Conservation (phyloP, 371 early-diverging fungal species). For the Thermomucor indicae-seudaticae region DNA sequence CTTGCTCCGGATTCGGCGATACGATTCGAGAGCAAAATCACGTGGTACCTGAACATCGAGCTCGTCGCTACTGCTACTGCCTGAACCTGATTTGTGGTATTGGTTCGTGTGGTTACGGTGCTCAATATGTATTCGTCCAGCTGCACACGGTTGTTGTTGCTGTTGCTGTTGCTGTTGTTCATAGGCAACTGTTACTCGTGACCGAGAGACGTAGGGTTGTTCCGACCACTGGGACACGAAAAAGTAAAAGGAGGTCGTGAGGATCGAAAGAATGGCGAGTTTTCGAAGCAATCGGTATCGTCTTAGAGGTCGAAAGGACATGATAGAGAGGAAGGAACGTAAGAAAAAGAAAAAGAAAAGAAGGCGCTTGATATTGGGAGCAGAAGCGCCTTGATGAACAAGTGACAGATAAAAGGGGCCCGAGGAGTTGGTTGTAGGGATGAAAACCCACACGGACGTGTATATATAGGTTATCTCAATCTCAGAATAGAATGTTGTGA, state of each 20-base stretch:
- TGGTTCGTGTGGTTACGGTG: not conserved
- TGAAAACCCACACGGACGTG: no score
- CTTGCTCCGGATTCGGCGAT: conserved; percentile 5
- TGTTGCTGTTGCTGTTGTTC: not conserved
- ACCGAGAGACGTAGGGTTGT: no score
- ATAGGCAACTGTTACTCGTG: no score
- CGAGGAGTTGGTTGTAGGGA: no score
- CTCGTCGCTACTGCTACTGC: no score
- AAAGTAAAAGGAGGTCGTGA: not conserved
- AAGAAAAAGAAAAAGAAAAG: conserved; percentile 1
- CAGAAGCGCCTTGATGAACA: no score
- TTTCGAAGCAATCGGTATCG: conserved; percentile 12
- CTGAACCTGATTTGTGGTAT: not conserved
- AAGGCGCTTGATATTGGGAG: not conserved
- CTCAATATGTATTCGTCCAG: not conserved
- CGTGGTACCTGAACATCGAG: conserved; percentile 9
- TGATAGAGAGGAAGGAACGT: not conserved
- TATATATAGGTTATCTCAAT: conserved; percentile 3
- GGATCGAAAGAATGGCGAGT: conserved; percentile 3
- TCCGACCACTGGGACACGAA: not conserved
- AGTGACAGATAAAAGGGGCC: no score
- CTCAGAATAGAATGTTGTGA: conserved; percentile 12
- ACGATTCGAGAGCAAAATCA: conserved; percentile 8
- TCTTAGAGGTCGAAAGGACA: conserved; percentile 4
- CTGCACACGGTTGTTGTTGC: not conserved